Percentiles rank a stretch among this genome's conserved stretches.
These are phyloP conservation scores for Citrus mangshanensis DNA, from an alignment of 345 rosid species.

Conservation along the genomic window DNA sequence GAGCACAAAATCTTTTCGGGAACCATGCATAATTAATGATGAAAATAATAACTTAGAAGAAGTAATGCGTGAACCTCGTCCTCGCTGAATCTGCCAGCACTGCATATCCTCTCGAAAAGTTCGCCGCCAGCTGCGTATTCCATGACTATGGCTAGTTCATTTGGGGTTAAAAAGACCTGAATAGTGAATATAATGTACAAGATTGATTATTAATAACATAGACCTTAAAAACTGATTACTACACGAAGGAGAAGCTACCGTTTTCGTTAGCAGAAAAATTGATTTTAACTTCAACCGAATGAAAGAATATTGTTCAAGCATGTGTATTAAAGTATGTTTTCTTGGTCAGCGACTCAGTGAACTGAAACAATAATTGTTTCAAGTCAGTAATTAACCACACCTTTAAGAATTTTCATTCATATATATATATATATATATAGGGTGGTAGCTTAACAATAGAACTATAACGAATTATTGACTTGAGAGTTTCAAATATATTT, in stretches of 20 bases:
- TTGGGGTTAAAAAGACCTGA: slow-evolving; percentile 77
- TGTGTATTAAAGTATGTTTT: no score
- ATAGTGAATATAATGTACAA: slow-evolving; percentile 23
- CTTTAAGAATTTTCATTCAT: neutral
- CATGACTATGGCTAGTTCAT: slow-evolving; percentile 89
- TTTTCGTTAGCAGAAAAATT: no score
- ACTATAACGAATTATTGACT: neutral
- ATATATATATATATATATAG: no score
- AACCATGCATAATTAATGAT: no score
- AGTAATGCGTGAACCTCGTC: slow-evolving; percentile 48
- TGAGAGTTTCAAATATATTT: no score
- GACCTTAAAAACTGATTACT: no score
- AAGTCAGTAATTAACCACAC: neutral
- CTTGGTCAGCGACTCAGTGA: no score
- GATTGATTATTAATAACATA: no score
- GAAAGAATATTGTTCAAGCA: neutral
- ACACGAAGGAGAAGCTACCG: no score
- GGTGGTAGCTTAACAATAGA: neutral
- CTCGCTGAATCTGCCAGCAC: slow-evolving; percentile 81
- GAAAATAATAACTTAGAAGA: neutral
- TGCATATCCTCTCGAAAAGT: slow-evolving; percentile 77
- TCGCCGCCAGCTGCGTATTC: slow-evolving; percentile 95
- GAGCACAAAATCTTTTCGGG: no score
- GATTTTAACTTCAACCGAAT: no score
- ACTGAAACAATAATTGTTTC: no score